Percentiles rank a stretch among this genome's conserved stretches.
Conservation (phyloP, 768 basidiomycete species). For the Agaricus blazei region DNA sequence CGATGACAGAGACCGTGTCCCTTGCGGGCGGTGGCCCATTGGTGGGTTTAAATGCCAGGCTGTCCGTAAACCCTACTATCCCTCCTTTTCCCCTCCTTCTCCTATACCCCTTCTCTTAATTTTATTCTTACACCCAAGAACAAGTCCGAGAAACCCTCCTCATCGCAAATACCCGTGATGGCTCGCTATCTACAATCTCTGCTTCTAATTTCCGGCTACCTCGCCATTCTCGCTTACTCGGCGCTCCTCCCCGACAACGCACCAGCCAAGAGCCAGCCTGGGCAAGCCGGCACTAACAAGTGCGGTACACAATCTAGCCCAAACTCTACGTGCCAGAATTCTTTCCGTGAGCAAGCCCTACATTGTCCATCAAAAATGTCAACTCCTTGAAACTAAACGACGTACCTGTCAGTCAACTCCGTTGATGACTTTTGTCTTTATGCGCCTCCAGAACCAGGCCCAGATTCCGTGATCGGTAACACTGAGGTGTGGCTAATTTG, state of each 20-base stretch:
- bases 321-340: slow-evolving; percentile 62
- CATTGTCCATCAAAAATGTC: not conserved
- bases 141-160: not conserved
- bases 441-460: slow-evolving; percentile 41
- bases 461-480: slow-evolving; percentile 50
- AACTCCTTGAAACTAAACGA: slow-evolving; percentile 4
- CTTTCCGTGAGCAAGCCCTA: slow-evolving; percentile 39
- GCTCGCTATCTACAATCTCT: not conserved
- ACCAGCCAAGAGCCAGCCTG: slow-evolving; percentile 45
- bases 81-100: not conserved
- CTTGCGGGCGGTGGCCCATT: too few species aligned
- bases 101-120: not conserved
- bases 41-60: not conserved
- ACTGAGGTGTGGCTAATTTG: slow-evolving; percentile 41
- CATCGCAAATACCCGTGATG: not conserved
- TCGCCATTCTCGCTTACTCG: slow-evolving; percentile 4
- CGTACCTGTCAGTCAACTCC: slow-evolving; percentile 41
- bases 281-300: slow-evolving; percentile 59
- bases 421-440: slow-evolving; percentile 46
- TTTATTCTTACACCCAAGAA: not conserved
- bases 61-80: not conserved
- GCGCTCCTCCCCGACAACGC: slow-evolving; percentile 36
- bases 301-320: slow-evolving; percentile 56
- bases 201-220: not conserved
- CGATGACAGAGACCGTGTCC: not conserved